phyloP scores from a whole-genome alignment of 495 filamentous ascomycete genomes.

The Tuber brumale region DNA sequence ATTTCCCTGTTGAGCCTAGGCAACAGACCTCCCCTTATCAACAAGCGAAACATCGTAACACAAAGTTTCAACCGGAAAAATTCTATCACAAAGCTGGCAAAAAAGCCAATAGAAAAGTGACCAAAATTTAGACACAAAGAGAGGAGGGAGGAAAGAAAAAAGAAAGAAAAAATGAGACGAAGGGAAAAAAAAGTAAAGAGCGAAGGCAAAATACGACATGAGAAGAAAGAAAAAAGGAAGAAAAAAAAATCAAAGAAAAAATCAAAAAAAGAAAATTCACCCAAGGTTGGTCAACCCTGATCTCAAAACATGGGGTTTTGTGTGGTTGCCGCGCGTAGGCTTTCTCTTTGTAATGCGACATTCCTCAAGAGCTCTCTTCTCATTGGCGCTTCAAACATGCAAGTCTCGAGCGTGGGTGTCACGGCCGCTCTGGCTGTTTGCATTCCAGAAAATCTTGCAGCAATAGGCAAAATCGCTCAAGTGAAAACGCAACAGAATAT shows the following conservation, averaged over 20 bases:
- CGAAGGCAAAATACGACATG: background rate
- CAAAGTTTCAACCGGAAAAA: slow-evolving; percentile 12
- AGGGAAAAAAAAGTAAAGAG: background rate
- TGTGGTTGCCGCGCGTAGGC: slow-evolving; percentile 13
- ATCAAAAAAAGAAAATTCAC: background rate
- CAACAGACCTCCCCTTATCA: slow-evolving; percentile 2
- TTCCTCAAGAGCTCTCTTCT: slow-evolving; percentile 10
- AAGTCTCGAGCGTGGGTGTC: slow-evolving; percentile 16
- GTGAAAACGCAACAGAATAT: slow-evolving; percentile 25
- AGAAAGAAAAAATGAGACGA: background rate
- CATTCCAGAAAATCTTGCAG: slow-evolving; percentile 29
- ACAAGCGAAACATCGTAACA: background rate
- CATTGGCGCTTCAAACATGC: slow-evolving; percentile 26
- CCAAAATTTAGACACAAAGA: background rate
- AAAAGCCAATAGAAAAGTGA: background rate
- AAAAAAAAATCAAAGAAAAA: slow-evolving; percentile 25
- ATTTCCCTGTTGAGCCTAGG: background rate
- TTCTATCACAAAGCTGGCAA: slow-evolving; percentile 25
- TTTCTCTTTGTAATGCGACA: slow-evolving; percentile 22
- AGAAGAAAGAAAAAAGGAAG: slow-evolving; percentile 13
- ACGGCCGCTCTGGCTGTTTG: slow-evolving; percentile 32
- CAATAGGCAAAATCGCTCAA: slow-evolving; percentile 37
- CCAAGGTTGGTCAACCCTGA: slow-evolving; percentile 20
- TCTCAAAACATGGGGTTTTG: slow-evolving; percentile 24
- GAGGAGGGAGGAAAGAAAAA: background rate